Evolutionary conservation across 345 rosid genomes (phyloP).

Genomic region (Schrenkiella parvula): DNA sequence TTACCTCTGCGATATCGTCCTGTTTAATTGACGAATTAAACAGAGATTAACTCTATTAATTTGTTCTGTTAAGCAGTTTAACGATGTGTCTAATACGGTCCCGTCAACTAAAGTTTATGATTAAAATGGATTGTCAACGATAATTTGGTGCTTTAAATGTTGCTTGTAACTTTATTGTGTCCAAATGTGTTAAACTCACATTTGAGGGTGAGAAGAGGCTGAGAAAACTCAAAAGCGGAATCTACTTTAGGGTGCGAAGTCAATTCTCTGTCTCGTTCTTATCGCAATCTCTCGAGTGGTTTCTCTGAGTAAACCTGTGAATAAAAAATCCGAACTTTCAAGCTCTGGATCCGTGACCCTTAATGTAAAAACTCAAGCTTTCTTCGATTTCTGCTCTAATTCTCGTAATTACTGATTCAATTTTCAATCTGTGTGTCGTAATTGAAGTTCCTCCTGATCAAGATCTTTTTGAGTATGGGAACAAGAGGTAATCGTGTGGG

Average conservation of each 20-base stretch:
- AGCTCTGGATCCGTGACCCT: neutral
- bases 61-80: too few relatives aligned
- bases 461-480: slow-evolving; percentile 2
- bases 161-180: too few relatives aligned
- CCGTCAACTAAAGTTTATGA: too few relatives aligned
- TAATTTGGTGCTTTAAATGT: too few relatives aligned
- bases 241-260: neutral
- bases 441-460: neutral
- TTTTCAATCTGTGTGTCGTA: neutral
- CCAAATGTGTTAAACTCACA: too few relatives aligned
- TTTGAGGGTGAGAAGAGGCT: too few relatives aligned
- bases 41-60: too few relatives aligned
- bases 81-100: too few relatives aligned
- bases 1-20: too few relatives aligned
- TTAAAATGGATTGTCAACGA: too few relatives aligned
- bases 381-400: neutral
- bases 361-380: neutral
- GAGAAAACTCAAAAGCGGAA: neutral
- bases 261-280: neutral
- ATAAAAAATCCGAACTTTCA: neutral
- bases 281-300: neutral
- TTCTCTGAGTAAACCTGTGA: neutral
- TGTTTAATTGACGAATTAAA: too few relatives aligned
- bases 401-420: neutral
- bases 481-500: slow-evolving; percentile 26